phyloP scores from a whole-genome alignment of 2,329 filamentous ascomycete species.

The Byssochlamys sp. region DNA sequence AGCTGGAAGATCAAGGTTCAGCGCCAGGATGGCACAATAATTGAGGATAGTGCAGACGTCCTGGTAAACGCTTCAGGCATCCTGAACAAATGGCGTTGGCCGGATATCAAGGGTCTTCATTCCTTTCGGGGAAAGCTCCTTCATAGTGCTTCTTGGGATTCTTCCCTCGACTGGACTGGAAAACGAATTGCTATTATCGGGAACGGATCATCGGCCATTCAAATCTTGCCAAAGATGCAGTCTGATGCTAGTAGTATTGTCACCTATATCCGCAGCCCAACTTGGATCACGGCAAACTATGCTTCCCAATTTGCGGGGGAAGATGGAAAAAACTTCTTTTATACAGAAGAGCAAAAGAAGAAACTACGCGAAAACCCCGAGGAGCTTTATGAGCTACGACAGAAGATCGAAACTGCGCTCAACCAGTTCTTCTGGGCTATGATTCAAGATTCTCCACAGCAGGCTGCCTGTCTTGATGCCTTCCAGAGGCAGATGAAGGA shows the following conservation, averaged over 20 bases:
- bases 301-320: slow-evolving; percentile 5
- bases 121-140: slow-evolving; percentile 6
- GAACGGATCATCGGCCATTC: slow-evolving; percentile 7
- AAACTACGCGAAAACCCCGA: slow-evolving; percentile 33
- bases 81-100: slow-evolving; percentile 17
- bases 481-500: neutral
- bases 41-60: slow-evolving; percentile 15
- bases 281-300: slow-evolving; percentile 11
- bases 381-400: slow-evolving; percentile 34
- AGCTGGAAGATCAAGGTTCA: slow-evolving; percentile 15
- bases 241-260: neutral
- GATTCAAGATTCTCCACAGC: slow-evolving; percentile 25
- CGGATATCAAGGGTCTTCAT: slow-evolving; percentile 5
- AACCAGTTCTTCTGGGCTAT: slow-evolving; percentile 37
- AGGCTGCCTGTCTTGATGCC: neutral
- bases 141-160: slow-evolving; percentile 6
- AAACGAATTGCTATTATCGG: slow-evolving; percentile 20
- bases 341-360: slow-evolving; percentile 10
- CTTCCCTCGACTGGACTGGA: slow-evolving; percentile 13
- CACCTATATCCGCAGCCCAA: slow-evolving; percentile 4
- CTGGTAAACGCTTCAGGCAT: slow-evolving; percentile 19
- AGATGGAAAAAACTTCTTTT: slow-evolving; percentile 10
- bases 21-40: slow-evolving; percentile 4
- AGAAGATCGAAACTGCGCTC: slow-evolving; percentile 35
- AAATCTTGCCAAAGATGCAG: slow-evolving; percentile 1